phyloP scores from a whole-genome alignment of 345 rosid genomes.

The Boechera retrofracta region DNA sequence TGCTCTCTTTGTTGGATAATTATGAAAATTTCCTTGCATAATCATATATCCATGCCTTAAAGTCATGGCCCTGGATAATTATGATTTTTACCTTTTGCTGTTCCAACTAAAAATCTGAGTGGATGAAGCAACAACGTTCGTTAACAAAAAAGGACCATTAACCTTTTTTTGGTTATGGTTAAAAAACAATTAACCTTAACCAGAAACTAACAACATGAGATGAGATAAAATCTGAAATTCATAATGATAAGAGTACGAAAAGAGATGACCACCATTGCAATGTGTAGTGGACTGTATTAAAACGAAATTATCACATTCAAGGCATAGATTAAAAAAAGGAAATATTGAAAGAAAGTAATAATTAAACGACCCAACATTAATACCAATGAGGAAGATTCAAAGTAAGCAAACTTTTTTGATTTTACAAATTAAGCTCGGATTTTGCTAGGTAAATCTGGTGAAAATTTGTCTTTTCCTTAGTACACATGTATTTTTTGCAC shows the following conservation, averaged over 20 bases:
- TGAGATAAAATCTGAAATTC: not conserved
- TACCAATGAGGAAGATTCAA: no score
- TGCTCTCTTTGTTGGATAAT: conserved; percentile 40
- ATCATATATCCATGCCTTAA: conserved; percentile 36
- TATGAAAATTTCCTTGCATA: conserved; percentile 30
- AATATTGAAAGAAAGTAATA: no score
- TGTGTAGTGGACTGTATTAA: no score
- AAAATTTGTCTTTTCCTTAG: no score
- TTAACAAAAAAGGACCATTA: not conserved
- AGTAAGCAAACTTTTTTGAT: no score
- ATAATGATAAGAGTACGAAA: not conserved
- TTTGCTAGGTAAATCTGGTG: no score
- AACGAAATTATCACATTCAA: no score
- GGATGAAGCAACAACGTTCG: conserved; percentile 32
- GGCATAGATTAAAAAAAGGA: no score
- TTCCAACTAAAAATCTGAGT: conserved; percentile 42
- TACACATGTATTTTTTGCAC: no score
- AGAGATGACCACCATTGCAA: not conserved
- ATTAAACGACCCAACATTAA: no score
- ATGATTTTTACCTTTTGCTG: conserved; percentile 28
- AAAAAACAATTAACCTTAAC: not conserved
- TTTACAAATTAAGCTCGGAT: no score
- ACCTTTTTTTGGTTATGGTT: not conserved
- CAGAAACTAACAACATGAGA: not conserved
- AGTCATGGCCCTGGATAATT: conserved; percentile 32